A percentile compares a stretch with the other conserved stretches of the same genome.
These are phyloP conservation scores for Dactylellina sp. DNA, from an alignment of 2,329 filamentous ascomycete genomes.

Conservation along the genomic window DNA sequence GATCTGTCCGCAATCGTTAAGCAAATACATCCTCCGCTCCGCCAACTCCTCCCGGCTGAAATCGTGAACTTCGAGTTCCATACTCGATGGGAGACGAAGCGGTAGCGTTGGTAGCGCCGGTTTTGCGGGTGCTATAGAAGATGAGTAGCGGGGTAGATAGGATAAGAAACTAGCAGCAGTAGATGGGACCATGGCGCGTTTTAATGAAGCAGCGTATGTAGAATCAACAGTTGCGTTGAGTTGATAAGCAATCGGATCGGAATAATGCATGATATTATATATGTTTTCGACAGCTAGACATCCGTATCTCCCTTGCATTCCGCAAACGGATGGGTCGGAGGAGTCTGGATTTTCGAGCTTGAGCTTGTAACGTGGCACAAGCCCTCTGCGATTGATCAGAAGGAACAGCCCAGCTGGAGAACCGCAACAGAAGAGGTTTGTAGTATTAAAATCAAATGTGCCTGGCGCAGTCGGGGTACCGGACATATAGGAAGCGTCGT, in stretches of 20 bases:
- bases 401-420: constrained; percentile 94
- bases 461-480: constrained; percentile 34
- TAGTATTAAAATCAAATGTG: constrained; percentile 90
- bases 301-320: constrained; percentile 82
- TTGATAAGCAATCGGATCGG: constrained; percentile 85
- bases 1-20: constrained; percentile 97
- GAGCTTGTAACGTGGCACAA: constrained; percentile 81
- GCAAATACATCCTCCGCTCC: constrained; percentile 83
- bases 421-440: constrained; percentile 86
- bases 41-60: constrained; percentile 92
- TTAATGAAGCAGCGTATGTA: constrained; percentile 80
- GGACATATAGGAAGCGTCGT: constrained; percentile 61
- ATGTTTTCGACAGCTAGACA: constrained; percentile 95
- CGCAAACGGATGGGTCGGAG: constrained; percentile 75
- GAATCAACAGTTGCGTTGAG: constrained; percentile 91
- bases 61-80: constrained; percentile 96
- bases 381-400: constrained; percentile 77
- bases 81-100: constrained; percentile 70
- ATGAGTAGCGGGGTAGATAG: constrained; percentile 60
- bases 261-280: constrained; percentile 87
- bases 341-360: constrained; percentile 70
- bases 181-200: constrained; percentile 81
- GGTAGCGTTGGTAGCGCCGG: constrained; percentile 33
- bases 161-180: constrained; percentile 73
- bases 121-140: constrained; percentile 60